phyloP scores from a whole-genome alignment of 2,329 filamentous ascomycete genomes.

The Xylaria sp. region DNA sequence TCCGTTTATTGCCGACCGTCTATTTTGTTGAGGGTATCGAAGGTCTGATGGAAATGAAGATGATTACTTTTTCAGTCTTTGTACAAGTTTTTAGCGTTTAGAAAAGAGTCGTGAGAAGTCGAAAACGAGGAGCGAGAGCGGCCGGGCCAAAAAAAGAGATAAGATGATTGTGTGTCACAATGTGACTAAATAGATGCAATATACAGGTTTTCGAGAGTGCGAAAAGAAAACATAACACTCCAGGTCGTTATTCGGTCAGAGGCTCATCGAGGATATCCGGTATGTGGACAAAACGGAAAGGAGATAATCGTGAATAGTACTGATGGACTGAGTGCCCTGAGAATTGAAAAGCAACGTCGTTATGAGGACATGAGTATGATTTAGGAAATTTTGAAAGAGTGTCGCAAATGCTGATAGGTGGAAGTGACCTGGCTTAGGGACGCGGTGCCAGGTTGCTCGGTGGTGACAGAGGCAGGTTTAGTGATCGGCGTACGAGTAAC shows the following conservation, averaged over 20 bases:
- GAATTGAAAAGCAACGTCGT: conserved; percentile 47
- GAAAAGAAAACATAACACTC: conserved; percentile 45
- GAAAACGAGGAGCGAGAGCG: conserved; percentile 23
- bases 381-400: conserved; percentile 39
- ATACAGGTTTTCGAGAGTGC: conserved; percentile 39
- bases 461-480: conserved; percentile 31
- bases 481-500: conserved; percentile 34
- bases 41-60: conserved; percentile 33
- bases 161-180: conserved; percentile 16
- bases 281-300: conserved; percentile 46
- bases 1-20: conserved; percentile 33
- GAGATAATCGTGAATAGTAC: conserved; percentile 41
- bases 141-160: conserved; percentile 21
- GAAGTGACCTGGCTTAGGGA: conserved; percentile 17
- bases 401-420: conserved; percentile 25
- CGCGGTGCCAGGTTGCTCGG: conserved; percentile 31
- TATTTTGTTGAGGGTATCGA: conserved; percentile 37
- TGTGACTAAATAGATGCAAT: conserved; percentile 36
- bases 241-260: conserved; percentile 52
- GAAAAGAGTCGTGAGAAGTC: conserved; percentile 29
- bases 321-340: conserved; percentile 38
- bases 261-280: conserved; percentile 51
- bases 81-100: conserved; percentile 32
- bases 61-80: conserved; percentile 37
- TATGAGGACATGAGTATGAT: conserved; percentile 52